Evolutionary conservation across 805 yeast genomes (phyloP), one percentile per base, ranked within the genome.

Genomic region (Nakazawaea wickerhamii): DNA sequence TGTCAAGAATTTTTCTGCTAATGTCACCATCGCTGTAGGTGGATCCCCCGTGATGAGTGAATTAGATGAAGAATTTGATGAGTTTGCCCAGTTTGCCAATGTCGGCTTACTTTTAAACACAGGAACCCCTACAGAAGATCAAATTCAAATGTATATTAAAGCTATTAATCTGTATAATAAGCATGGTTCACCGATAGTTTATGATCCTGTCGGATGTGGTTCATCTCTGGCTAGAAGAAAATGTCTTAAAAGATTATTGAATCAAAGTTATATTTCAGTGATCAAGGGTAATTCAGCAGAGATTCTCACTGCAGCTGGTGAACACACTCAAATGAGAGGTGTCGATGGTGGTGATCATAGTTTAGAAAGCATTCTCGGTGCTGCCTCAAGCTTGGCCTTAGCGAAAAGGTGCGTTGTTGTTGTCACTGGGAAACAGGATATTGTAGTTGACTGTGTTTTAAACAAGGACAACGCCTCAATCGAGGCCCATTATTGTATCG

Each of bases 151-250:
- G 43, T 74, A 75, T 47, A 50, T 65, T 18, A 51, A 55, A 2
- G 95, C 91, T 0, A 59, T 83, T 15, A 55, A 56, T 8, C 74
- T 71, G 0, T 87, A 89, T 57, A 83, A 82, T 54, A 55, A 54
- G 11, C 51, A 58, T 11, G 74, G 75, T 2, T 67, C 71, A 35
- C 90, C 86, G 3, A 72, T 89, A 25, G 76, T 89, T 0, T 81
- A 84, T 50, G 97, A 89, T 58, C 97, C 96, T 0, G 96, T 89
- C n/a, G 97, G 89, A 1, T 87, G 82, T 30, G 95, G 95, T 21
- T 96, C 96, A 0, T 71, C 95, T 0, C 44, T 54, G 3, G 71
- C 75, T 4, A 69, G 97, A 45, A 63, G 65, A 30, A 53, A 60
- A 3, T 65, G 78, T 14, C 73, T 79, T 40, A 57, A 65, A 21